A percentile compares a stretch with the other conserved stretches of the same genome.
Evolutionary conservation across 2,329 filamentous ascomycete genomes (phyloP).

Genomic region (Penicillium capsulatum): DNA sequence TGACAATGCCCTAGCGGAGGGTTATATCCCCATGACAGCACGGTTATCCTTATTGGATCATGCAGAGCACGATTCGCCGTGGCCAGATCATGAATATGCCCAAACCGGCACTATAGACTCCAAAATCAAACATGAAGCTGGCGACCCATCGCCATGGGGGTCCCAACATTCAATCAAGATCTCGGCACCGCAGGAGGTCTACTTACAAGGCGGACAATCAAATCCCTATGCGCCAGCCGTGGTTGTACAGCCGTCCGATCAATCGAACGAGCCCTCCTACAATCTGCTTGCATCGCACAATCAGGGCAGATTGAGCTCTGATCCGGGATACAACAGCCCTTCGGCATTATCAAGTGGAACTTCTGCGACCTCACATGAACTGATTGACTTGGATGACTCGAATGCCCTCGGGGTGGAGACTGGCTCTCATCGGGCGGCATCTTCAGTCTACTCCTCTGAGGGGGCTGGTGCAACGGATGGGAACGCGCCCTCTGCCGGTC

Average conservation of each 20-base stretch:
- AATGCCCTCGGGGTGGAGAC: conserved; percentile 6
- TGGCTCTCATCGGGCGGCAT: conserved; percentile 6
- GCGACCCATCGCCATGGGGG: conserved; percentile 17
- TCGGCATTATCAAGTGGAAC: conserved; percentile 24
- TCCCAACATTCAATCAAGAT: conserved; percentile 19
- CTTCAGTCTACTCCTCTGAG: conserved; percentile 14
- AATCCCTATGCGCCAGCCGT: conserved; percentile 17
- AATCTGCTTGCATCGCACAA: conserved; percentile 9
- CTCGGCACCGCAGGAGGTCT: conserved; percentile 12
- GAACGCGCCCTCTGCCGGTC: not conserved
- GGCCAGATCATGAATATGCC: conserved; percentile 21
- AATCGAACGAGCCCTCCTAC: conserved; percentile 2
- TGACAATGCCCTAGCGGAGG: conserved; percentile 28
- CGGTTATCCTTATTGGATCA: conserved; percentile 36
- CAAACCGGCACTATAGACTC: conserved; percentile 6
- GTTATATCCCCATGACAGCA: conserved; percentile 41
- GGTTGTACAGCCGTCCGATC: conserved; percentile 12
- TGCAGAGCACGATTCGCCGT: conserved; percentile 25
- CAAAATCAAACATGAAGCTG: conserved; percentile 1
- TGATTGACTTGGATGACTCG: conserved; percentile 28
- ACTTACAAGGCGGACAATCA: conserved; percentile 12
- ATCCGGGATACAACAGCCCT: conserved; percentile 19
- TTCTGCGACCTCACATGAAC: conserved; percentile 31
- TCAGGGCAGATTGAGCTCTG: conserved; percentile 14
- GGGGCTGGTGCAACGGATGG: conserved; percentile 1